Evolutionary conservation across 2,329 filamentous ascomycete genomes (phyloP), one percentile per base, ranked within the genome.

Genomic region (Sarocladium strictum): DNA sequence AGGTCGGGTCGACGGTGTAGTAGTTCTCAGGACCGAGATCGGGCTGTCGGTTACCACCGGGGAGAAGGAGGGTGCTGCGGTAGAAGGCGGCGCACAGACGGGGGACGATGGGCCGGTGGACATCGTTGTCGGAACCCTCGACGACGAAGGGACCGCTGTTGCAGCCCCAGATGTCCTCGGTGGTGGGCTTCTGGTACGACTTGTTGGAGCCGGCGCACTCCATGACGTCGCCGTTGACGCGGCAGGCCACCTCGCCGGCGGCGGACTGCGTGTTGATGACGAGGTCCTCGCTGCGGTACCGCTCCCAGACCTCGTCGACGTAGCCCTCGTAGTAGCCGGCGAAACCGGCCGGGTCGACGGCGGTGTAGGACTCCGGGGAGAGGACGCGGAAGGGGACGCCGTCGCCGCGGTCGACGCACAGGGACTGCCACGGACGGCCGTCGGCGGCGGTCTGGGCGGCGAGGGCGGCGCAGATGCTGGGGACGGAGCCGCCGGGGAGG

Each of bases 61-160:
- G 64, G 2, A 76, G 26, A 41, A 79, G 66, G 7, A 77, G 68
- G 15, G 71, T 78, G 45, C 67, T 69, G n/a, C 77, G 74, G 51
- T 68, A 64, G 62, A 80, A 77, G n/a, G 75, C 77, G 0, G 77
- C 76, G 57, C 76, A 80, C 3, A 80, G 69, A 5, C 76, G 70
- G 2, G 77, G 72, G 1, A 79, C 69, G 1, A 76, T 64, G 1
- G 74, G 74, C 2, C 63, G 54, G 59, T 76, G 74, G 2, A 74
- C 59, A 4, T 54, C 65, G 54, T 73, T 75, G 57, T 76, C 74
- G 7, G 59, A 60, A 0, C 54, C 59, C 2, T 59, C 53, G n/a
- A 69, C 68, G 1, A 58, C 66, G 55, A 80, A 79, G 0, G 77
- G 71, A 0, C 77, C 77, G 12, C 67, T 70, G 67, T 77, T 73